These are phyloP conservation scores for Phytopythium kandeliae DNA, from an alignment of 352 stramenopile genomes.

Conservation along the genomic window DNA sequence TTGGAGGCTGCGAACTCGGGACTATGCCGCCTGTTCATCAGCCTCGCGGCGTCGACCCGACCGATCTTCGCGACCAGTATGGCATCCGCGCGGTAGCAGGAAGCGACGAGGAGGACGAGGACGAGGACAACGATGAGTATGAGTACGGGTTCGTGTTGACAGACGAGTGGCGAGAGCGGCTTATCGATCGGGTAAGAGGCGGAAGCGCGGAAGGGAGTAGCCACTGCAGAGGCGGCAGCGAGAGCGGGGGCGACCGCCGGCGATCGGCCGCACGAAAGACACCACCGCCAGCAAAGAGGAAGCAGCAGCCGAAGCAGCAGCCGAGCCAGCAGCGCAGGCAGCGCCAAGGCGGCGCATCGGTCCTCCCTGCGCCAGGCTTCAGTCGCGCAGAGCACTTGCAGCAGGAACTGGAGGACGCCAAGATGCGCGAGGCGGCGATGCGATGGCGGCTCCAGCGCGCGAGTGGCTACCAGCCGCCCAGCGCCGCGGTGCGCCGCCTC, in stretches of 20 bases:
- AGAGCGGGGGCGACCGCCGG: constrained; percentile 7
- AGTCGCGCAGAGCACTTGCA: constrained; percentile 32
- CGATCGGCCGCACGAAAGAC: constrained; percentile 2
- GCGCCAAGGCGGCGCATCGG: too few species aligned
- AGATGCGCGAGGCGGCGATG: constrained; percentile 21
- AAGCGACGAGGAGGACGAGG: constrained; percentile 7
- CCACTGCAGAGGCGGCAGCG: constrained; percentile 2
- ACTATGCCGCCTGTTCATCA: background rate
- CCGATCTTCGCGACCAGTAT: background rate
- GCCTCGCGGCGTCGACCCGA: too few species aligned
- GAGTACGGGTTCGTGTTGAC: constrained; percentile 70
- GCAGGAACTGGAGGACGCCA: constrained; percentile 32
- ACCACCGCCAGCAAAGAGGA: constrained; percentile 11
- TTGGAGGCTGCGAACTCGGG: too few species aligned
- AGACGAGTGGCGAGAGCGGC: constrained; percentile 58
- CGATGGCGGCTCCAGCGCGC: constrained; percentile 20
- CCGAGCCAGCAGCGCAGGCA: constrained; percentile 4
- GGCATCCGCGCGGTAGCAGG: background rate
- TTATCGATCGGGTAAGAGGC: constrained; percentile 20
- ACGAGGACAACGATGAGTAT: constrained; percentile 37
- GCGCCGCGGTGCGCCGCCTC: constrained; percentile 11
- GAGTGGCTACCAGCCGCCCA: background rate
- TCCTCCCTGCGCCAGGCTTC: constrained; percentile 6
- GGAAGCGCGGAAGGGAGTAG: background rate
- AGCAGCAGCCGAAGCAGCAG: background rate